Evolutionary conservation across 202 grass and related monocot species (phyloP), one percentile per base, ranked within the genome.

Genomic region (Digitaria exilis): DNA sequence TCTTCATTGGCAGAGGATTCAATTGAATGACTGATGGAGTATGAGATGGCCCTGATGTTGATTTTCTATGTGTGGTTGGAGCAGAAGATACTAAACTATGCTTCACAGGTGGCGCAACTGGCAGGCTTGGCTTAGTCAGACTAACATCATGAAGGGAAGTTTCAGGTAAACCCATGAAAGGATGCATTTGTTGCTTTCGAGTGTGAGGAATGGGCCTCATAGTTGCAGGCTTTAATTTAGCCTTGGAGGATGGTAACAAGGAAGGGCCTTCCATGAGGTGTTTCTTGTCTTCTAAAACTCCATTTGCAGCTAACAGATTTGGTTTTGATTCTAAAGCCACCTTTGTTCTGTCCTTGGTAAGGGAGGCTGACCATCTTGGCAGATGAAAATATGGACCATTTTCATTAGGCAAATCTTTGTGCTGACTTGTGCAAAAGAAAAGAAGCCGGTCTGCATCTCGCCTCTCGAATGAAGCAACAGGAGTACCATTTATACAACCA

Each of bases 1-100:
- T 99, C 79, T 96, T 99, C 90, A 99, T 84, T 79, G 93, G 96
- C 79, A 99, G 60, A 51, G 96, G 91, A 88, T 99, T 99, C 46
- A 99, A 76, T 63, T 94, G 84, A 87, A 91, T 87, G 49, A 87
- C 80, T 57, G 88, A 90, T 19, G 89, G 91, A 34, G 61, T 65
- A 46, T 90, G 93, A 21, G 87, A 84, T 32, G 89, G 88, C 66
- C 82, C 89, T 56, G 89, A 90, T 28, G 76, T 71, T 39, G 93
- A 90, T 99, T 99, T 99, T 89, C 88, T 94, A 30, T 94, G 88
- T 30, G 87, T 84, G 65, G 78, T 49, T 42, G 86, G 84, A 48
- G 82, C 87, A 69, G 80, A 72, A 79, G 83, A 78, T 57, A 84
- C 62, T 61, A 66, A 70, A 79, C 84, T 87, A 77, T 90, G 91